These are phyloP conservation scores for Pleurotus pulmonarius DNA, from an alignment of 768 basidiomycete genomes.

Conservation along the genomic window DNA sequence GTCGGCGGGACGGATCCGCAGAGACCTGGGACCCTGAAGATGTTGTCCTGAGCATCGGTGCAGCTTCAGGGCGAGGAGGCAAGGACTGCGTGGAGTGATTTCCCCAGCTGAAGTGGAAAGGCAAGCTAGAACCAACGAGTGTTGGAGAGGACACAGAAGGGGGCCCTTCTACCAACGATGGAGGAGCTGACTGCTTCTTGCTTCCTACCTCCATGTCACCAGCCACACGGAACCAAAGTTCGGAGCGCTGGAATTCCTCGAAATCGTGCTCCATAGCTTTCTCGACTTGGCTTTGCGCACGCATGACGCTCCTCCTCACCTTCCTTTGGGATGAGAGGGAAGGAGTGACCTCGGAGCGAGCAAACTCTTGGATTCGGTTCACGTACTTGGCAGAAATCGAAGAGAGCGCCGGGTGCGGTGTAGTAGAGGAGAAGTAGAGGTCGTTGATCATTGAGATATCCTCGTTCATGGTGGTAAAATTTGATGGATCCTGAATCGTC, in stretches of 20 bases:
- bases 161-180: neutral
- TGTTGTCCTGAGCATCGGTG: slow-evolving; percentile 30
- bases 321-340: slow-evolving; percentile 42
- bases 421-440: slow-evolving; percentile 71
- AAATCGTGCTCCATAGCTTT: slow-evolving; percentile 91
- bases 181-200: slow-evolving; percentile 10
- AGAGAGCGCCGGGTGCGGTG: slow-evolving; percentile 54
- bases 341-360: slow-evolving; percentile 41
- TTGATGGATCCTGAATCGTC: slow-evolving; percentile 47
- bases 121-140: slow-evolving; percentile 10
- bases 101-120: slow-evolving; percentile 5
- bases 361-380: slow-evolving; percentile 66
- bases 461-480: slow-evolving; percentile 66
- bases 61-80: slow-evolving; percentile 21
- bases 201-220: slow-evolving; percentile 55
- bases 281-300: slow-evolving; percentile 83
- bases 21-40: slow-evolving; percentile 39
- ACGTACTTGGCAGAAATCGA: slow-evolving; percentile 70
- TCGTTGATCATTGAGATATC: slow-evolving; percentile 90
- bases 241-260: slow-evolving; percentile 81
- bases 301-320: slow-evolving; percentile 75
- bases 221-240: slow-evolving; percentile 89
- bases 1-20: slow-evolving; percentile 18
- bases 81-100: slow-evolving; percentile 12
- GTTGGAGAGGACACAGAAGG: slow-evolving; percentile 9